Conservation (phyloP, 441 rosid genomes). For the Euphorbia neoarborescens region DNA sequence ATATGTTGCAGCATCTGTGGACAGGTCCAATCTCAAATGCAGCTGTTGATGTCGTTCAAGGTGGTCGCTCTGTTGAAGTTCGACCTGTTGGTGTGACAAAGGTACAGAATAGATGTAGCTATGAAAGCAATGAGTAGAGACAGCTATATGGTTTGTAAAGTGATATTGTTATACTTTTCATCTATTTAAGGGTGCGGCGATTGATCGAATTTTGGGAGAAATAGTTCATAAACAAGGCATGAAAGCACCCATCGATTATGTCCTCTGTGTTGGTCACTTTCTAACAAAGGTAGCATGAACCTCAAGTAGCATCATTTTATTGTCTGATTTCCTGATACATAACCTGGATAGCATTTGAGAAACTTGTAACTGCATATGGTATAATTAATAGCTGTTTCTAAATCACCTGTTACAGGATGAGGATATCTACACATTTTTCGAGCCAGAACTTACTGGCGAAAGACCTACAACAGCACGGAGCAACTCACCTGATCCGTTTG, state of each 20-base stretch:
- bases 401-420: constrained; percentile 47
- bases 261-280: constrained; percentile 68
- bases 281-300: constrained; percentile 40
- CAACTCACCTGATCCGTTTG: constrained; percentile 27
- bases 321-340: background rate
- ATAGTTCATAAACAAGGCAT: constrained; percentile 55
- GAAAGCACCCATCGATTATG: constrained; percentile 64
- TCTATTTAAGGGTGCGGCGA: constrained; percentile 62
- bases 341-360: background rate
- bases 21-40: constrained; percentile 83
- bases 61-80: constrained; percentile 69
- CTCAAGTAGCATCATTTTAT: background rate
- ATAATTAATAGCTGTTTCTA: background rate
- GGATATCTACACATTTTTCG: constrained; percentile 64
- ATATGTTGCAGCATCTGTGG: constrained; percentile 81
- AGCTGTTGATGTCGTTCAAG: constrained; percentile 71
- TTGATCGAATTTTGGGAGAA: constrained; percentile 68
- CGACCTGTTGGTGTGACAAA: constrained; percentile 75
- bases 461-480: constrained; percentile 20
- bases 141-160: constrained; percentile 3
- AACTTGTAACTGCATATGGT: background rate
- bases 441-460: constrained; percentile 58
- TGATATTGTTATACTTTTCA: background rate
- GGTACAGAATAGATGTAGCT: constrained; percentile 25
- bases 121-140: background rate